These are phyloP conservation scores for Clarireedia hainanense DNA, from an alignment of 2,329 filamentous ascomycete species.

Conservation along the genomic window DNA sequence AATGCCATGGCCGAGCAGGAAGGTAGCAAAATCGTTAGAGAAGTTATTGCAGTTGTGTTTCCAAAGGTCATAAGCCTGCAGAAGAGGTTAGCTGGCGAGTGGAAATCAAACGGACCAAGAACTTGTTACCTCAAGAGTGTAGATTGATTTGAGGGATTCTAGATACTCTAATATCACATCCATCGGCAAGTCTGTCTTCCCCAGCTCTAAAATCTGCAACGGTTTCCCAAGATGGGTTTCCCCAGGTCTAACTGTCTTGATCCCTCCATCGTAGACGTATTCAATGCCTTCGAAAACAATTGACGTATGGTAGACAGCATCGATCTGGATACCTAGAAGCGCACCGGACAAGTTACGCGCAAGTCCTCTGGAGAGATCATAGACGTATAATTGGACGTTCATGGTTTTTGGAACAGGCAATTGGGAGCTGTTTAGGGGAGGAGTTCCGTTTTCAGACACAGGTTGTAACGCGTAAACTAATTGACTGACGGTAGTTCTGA, in stretches of 20 bases:
- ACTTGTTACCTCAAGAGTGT: conserved; percentile 60
- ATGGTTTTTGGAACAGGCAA: conserved; percentile 35
- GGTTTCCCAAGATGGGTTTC: conserved; percentile 81
- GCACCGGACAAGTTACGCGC: conserved; percentile 42
- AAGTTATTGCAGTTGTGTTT: conserved; percentile 98
- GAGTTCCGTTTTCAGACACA: background rate
- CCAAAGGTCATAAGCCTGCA: conserved; percentile 76
- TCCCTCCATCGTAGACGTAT: conserved; percentile 83
- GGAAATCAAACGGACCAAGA: background rate
- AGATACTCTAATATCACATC: conserved; percentile 84
- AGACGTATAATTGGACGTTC: conserved; percentile 71
- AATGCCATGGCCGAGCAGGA: conserved; percentile 81
- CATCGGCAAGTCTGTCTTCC: conserved; percentile 67
- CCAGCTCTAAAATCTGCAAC: conserved; percentile 67
- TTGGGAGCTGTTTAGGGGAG: background rate
- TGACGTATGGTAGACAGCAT: conserved; percentile 92
- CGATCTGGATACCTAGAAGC: conserved; percentile 63
- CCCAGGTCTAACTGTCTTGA: conserved; percentile 74
- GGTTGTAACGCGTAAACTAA: background rate
- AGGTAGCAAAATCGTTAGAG: conserved; percentile 84
- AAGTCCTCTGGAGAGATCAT: conserved; percentile 60
- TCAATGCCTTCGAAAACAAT: conserved; percentile 79
- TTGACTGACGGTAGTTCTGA: background rate
- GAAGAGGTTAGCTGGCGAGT: conserved; percentile 3
- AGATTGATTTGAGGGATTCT: conserved; percentile 73